These are phyloP conservation scores for Colletotrichum sp. DNA, from an alignment of 2,329 filamentous ascomycete genomes.

Conservation along the genomic window DNA sequence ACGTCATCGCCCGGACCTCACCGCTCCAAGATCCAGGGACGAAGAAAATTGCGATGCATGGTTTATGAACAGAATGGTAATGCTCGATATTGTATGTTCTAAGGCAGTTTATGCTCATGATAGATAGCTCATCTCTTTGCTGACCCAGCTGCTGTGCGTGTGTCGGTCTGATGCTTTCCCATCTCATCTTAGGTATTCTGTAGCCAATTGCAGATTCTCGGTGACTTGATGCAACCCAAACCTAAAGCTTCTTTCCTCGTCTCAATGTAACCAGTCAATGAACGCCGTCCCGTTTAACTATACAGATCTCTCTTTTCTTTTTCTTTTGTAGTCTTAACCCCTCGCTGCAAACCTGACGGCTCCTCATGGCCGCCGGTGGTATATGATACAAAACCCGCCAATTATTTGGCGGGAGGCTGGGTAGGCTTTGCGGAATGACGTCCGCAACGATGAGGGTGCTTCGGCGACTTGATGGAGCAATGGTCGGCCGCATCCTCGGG, in stretches of 20 bases:
- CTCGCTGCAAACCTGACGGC: background rate
- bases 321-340: background rate
- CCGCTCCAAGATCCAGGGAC: background rate
- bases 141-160: background rate
- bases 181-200: background rate
- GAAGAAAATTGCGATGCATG: background rate
- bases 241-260: background rate
- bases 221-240: background rate
- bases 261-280: background rate
- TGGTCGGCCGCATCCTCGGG: slow-evolving; percentile 50
- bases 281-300: background rate
- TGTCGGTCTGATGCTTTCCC: background rate
- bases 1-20: background rate
- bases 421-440: slow-evolving; percentile 48
- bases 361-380: background rate
- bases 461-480: slow-evolving; percentile 66
- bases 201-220: background rate
- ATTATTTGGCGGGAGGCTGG: background rate
- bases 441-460: slow-evolving; percentile 62
- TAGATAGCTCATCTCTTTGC: background rate
- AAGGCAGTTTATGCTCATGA: background rate
- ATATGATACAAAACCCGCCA: background rate
- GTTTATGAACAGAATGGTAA: background rate
- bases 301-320: background rate
- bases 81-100: background rate